Evolutionary conservation across 2,329 filamentous ascomycete species (phyloP), one percentile per base, ranked within the genome.

Genomic region (Endocalyx cinctus): DNA sequence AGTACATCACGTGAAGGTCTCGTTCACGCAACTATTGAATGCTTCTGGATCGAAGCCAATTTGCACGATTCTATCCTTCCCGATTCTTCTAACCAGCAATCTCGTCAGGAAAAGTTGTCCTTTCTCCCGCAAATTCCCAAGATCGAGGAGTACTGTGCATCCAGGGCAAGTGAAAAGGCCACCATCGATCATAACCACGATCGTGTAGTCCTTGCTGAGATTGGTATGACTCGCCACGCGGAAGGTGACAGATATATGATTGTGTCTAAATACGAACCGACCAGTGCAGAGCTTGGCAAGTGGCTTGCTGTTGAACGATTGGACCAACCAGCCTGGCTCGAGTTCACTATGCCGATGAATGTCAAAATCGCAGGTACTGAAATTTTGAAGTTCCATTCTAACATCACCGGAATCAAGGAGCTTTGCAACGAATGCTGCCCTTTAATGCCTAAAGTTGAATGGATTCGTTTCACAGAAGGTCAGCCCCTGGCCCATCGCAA

Each of bases 371-470:
- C 39, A 3, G 18, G n/a, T 5, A 18, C 27, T 3, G 15, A 35
- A 13, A 7, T 16, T 7, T 14, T 42, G 10, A 22, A 36, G 7
- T 10, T 33, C 3, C 10, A 10, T 3, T 34, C 25, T 28, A 17
- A 31, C 4, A 23, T 53, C 10, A 17, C 34, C 2, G 19, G 33
- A n/a, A n/a, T n/a, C 2, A 27, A 48, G 10, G n/a, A 23, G 2
- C 13, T 20, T 14, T 55, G 37, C 10, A 12, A 31, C 1, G n/a
- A 34, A 3, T 42, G 41, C 33, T 39, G 26, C 33, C 27, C 27
- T 12, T 5, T 18, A 19, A 46, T 14, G 29, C 36, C 33, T 3
- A 29, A 8, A 23, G 20, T 35, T 13, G 15, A 14, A 12, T 31
- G 36, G 14, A 17, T 48, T 5, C 41, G 36, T 1, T 20, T 20